Evolutionary conservation across 2,329 filamentous ascomycete genomes (phyloP).

Genomic region (Calonectria ilicicola): DNA sequence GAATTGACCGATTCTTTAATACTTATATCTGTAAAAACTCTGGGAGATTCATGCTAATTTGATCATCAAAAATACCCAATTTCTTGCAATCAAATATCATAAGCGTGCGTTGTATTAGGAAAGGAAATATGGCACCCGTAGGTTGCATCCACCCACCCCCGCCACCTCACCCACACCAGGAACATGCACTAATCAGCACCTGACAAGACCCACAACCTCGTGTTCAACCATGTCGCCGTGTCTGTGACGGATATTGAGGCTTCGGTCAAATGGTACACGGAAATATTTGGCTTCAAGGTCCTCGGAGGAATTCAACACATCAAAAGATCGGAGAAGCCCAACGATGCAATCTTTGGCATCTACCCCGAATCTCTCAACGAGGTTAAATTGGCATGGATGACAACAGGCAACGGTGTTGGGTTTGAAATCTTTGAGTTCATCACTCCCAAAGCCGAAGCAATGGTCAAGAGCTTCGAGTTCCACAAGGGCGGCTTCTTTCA

Average conservation of each 20-base stretch:
- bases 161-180: neutral
- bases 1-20: neutral
- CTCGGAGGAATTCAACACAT: conserved; percentile 21
- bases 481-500: conserved; percentile 49
- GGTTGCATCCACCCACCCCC: neutral
- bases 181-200: neutral
- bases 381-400: conserved; percentile 46
- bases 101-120: neutral
- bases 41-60: neutral
- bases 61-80: neutral
- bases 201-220: conserved; percentile 10
- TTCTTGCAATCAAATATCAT: neutral
- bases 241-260: conserved; percentile 21
- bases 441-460: conserved; percentile 32
- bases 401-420: conserved; percentile 47
- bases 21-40: neutral
- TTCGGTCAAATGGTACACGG: conserved; percentile 22
- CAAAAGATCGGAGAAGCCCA: conserved; percentile 32
- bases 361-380: conserved; percentile 43
- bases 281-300: conserved; percentile 24
- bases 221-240: conserved; percentile 24
- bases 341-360: conserved; percentile 45
- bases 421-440: conserved; percentile 50
- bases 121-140: conserved; percentile 5
- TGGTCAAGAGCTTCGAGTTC: conserved; percentile 32